phyloP scores from a whole-genome alignment of 2,329 filamentous ascomycete genomes.

The Botrytis pseudocinerea region DNA sequence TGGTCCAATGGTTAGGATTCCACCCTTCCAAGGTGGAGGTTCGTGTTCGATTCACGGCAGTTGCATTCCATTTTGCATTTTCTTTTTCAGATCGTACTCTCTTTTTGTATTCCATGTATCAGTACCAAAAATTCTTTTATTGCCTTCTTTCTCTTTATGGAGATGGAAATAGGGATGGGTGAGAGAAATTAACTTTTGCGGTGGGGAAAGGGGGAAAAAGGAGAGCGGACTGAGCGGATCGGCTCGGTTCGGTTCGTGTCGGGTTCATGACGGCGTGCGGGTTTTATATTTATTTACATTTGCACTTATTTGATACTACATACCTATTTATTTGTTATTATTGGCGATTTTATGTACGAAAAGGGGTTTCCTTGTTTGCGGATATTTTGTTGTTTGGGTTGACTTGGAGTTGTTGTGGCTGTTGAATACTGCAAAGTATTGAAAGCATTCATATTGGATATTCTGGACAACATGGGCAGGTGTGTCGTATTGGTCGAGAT shows the following conservation, averaged over 20 bases:
- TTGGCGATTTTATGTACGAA: neutral
- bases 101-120: no score
- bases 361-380: neutral
- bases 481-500: no score
- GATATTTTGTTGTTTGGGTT: neutral
- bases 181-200: neutral
- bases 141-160: no score
- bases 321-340: neutral
- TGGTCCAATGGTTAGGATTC: conserved; percentile 26
- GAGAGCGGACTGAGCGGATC: neutral
- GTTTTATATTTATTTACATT: neutral
- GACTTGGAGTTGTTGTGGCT: no score
- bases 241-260: neutral
- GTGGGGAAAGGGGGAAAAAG: neutral
- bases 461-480: no score
- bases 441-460: no score
- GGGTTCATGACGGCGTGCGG: neutral
- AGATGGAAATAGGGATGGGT: neutral
- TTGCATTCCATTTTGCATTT: neutral
- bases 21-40: conserved; percentile 25
- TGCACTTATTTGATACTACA: neutral
- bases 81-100: no score
- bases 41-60: conserved; percentile 24
- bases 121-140: no score
- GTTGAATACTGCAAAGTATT: neutral